A percentile compares a stretch with the other conserved stretches of the same genome.
phyloP scores from a whole-genome alignment of 176 grass and related monocot genomes.

The Puccinellia tenuiflora region DNA sequence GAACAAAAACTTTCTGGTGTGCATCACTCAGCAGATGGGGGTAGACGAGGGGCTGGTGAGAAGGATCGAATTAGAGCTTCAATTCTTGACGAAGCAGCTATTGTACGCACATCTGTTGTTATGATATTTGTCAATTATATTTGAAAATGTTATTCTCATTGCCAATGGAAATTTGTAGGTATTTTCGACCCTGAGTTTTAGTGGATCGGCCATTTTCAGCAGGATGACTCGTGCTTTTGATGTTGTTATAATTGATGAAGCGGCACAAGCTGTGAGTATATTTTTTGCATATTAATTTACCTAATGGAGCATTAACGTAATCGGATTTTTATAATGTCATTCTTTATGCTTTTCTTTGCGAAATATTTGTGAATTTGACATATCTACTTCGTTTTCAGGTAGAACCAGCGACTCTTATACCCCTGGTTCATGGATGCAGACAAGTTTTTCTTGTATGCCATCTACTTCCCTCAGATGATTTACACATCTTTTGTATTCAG shows the following conservation, averaged over 20 bases:
- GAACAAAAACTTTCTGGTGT: conserved; percentile 74
- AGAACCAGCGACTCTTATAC: conserved; percentile 83
- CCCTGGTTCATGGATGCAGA: conserved; percentile 83
- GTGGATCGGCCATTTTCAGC: conserved; percentile 73
- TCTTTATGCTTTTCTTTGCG: conserved; percentile 17
- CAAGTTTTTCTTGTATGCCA: conserved; percentile 93
- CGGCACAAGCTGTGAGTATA: conserved; percentile 88
- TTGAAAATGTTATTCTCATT: conserved; percentile 25
- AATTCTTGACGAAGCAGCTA: conserved; percentile 88
- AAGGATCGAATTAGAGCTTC: conserved; percentile 64
- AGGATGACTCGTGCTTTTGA: conserved; percentile 84
- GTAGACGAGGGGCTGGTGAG: conserved; percentile 56
- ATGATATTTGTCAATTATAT: not conserved
- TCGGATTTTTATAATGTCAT: conserved; percentile 3
- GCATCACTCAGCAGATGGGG: conserved; percentile 46
- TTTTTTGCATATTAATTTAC: conserved; percentile 1
- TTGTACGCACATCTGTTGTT: conserved; percentile 50
- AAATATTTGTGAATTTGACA: conserved; percentile 23
- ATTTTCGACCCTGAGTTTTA: conserved; percentile 98
- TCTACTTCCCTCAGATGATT: conserved; percentile 13
- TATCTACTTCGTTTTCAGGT: conserved; percentile 48
- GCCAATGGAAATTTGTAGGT: conserved; percentile 47
- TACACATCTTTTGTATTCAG: not conserved
- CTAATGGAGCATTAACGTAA: conserved; percentile 9
- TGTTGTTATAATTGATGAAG: conserved; percentile 99